Evolutionary conservation across 2,329 filamentous ascomycete genomes (phyloP).

Genomic region (Alternaria atra): DNA sequence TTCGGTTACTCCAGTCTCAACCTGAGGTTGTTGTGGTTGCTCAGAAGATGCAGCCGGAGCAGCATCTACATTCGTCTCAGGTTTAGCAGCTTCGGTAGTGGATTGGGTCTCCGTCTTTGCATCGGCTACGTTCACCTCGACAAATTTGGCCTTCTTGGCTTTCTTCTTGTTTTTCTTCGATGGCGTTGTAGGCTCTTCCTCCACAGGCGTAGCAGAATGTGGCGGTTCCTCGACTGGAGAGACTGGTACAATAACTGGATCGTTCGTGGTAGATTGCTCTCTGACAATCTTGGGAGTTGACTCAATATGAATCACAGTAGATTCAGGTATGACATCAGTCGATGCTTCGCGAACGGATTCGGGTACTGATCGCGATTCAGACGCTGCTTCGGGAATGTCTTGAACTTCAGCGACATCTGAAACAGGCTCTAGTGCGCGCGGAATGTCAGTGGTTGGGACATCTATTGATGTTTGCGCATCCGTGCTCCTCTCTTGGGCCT

Average conservation of each 20-base stretch:
- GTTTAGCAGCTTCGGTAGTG: not conserved
- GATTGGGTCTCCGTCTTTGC: constrained; percentile 1
- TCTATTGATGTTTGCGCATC: constrained; percentile 6
- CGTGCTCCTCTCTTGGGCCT: constrained; percentile 44
- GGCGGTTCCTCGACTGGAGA: constrained; percentile 11
- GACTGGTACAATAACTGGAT: not conserved
- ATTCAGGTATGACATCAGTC: not conserved
- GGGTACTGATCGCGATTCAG: not conserved
- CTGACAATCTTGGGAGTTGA: not conserved
- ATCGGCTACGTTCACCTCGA: constrained; percentile 3
- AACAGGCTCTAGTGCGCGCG: not conserved
- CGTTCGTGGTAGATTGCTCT: not conserved
- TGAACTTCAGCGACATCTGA: not conserved
- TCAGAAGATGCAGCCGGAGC: not conserved
- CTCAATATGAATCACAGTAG: not conserved
- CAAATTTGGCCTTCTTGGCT: constrained; percentile 21
- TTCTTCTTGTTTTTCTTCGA: constrained; percentile 58
- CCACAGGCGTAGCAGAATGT: constrained; percentile 9
- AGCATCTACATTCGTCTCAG: not conserved
- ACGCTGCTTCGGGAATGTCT: not conserved
- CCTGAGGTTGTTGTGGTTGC: not conserved
- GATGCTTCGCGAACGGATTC: not conserved
- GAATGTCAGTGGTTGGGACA: not conserved
- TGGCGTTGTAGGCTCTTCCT: constrained; percentile 23
- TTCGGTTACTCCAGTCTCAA: not conserved